These are phyloP conservation scores for Apophysomyces trapeziformis DNA, from an alignment of 371 early-diverging fungal genomes.

Conservation along the genomic window DNA sequence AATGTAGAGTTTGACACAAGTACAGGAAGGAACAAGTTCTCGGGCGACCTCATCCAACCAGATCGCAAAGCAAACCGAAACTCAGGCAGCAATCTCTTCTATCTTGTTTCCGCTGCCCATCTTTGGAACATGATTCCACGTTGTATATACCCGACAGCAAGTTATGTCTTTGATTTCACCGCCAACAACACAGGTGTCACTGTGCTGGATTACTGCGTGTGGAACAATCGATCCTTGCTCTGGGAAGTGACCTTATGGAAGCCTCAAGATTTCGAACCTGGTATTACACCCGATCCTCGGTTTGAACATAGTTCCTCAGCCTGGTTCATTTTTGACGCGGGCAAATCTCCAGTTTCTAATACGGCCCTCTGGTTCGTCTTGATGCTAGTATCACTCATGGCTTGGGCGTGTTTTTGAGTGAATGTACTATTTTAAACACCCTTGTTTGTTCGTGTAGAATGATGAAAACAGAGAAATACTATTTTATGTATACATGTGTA, in stretches of 20 bases:
- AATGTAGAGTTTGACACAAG: constrained; percentile 33
- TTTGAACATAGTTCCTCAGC: constrained; percentile 11
- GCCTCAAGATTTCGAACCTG: constrained; percentile 24
- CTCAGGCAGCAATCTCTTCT: constrained; percentile 26
- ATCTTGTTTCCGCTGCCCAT: constrained; percentile 37
- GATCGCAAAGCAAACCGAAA: constrained; percentile 26
- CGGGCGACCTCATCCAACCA: constrained; percentile 25
- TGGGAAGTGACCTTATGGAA: constrained; percentile 37
- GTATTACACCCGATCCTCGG: constrained; percentile 23
- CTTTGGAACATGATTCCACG: constrained; percentile 42
- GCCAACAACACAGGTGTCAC: constrained; percentile 43
- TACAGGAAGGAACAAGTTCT: constrained; percentile 23
- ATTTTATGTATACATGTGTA: too few relatives aligned
- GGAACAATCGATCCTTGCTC: constrained; percentile 27
- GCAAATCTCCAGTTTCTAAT: constrained; percentile 8
- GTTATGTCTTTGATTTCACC: constrained; percentile 34
- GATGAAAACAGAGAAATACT: too few relatives aligned
- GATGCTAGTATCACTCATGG: constrained; percentile 16
- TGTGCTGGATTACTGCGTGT: constrained; percentile 26
- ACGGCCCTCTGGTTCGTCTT: constrained; percentile 17
- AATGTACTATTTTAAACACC: not conserved
- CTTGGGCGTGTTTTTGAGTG: constrained; percentile 18
- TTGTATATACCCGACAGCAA: constrained; percentile 30
- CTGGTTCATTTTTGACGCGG: constrained; percentile 15
- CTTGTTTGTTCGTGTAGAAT: too few relatives aligned